Conservation (phyloP, 768 basidiomycete genomes). For the Tylopilus balloui region DNA sequence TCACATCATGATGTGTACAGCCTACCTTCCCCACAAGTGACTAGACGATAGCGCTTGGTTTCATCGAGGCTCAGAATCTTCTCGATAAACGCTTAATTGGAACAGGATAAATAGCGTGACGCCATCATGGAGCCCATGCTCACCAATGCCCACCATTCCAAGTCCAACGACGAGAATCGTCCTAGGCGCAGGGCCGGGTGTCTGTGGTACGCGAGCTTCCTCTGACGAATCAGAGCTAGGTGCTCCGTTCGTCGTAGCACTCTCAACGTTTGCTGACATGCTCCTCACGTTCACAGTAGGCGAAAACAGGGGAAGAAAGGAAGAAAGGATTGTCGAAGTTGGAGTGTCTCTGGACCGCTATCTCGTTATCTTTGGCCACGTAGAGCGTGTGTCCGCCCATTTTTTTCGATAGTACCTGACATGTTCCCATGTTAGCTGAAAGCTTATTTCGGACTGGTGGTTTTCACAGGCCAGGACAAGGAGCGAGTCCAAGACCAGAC, state of each 20-base stretch:
- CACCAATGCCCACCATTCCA: slow-evolving; percentile 12
- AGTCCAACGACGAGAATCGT: slow-evolving; percentile 7
- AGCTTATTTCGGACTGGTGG: background rate
- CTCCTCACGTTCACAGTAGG: background rate
- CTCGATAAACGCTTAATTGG: slow-evolving; percentile 55
- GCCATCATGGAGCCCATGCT: background rate
- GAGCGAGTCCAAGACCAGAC: background rate
- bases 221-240: background rate
- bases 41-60: slow-evolving; percentile 43
- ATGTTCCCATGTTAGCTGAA: background rate
- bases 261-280: background rate
- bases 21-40: slow-evolving; percentile 57
- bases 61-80: slow-evolving; percentile 58
- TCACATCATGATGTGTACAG: slow-evolving; percentile 1
- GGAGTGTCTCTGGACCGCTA: background rate
- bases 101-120: background rate
- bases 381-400: background rate
- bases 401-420: slow-evolving; percentile 1
- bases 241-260: background rate
- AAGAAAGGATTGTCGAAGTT: background rate
- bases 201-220: background rate
- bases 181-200: background rate
- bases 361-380: background rate
- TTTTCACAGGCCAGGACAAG: background rate
- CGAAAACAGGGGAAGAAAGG: background rate